Evolutionary conservation across 306 rosid species (phyloP).

Genomic region (Macrotyloma uniflorum): DNA sequence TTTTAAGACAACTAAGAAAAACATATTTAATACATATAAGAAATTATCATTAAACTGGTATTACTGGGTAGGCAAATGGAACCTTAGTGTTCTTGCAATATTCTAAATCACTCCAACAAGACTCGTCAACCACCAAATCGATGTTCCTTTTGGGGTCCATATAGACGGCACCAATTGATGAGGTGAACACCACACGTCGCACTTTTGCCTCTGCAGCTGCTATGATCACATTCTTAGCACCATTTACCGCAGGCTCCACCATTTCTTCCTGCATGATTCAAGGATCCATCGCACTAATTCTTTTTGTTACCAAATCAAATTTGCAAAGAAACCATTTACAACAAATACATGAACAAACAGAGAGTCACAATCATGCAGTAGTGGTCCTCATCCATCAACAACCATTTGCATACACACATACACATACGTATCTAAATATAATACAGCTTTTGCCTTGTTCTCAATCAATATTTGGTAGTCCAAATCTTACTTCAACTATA

Average conservation of each 20-base stretch:
- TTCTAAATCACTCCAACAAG: slow-evolving; percentile 92
- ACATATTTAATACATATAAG: too few species aligned
- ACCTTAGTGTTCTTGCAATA: slow-evolving; percentile 92
- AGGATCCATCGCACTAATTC: neutral
- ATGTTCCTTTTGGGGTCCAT: slow-evolving; percentile 80
- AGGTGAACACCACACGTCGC: slow-evolving; percentile 87
- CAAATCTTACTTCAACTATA: too few species aligned
- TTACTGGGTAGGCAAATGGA: neutral
- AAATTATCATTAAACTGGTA: too few species aligned
- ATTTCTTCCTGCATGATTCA: slow-evolving; percentile 57
- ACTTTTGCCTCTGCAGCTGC: slow-evolving; percentile 80
- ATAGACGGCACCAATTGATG: slow-evolving; percentile 87
- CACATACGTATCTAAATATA: neutral
- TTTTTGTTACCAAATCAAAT: neutral
- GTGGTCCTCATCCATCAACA: neutral
- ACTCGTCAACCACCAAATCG: slow-evolving; percentile 80
- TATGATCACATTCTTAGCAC: slow-evolving; percentile 74
- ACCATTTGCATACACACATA: neutral
- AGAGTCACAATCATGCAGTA: neutral
- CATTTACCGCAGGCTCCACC: slow-evolving; percentile 85
- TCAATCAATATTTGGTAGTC: neutral
- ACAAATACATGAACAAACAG: neutral
- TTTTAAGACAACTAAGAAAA: too few species aligned
- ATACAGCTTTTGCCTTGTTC: neutral
- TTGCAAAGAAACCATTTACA: neutral